phyloP scores from a whole-genome alignment of 768 basidiomycete genomes.

The Holtermanniella nyarrowii region DNA sequence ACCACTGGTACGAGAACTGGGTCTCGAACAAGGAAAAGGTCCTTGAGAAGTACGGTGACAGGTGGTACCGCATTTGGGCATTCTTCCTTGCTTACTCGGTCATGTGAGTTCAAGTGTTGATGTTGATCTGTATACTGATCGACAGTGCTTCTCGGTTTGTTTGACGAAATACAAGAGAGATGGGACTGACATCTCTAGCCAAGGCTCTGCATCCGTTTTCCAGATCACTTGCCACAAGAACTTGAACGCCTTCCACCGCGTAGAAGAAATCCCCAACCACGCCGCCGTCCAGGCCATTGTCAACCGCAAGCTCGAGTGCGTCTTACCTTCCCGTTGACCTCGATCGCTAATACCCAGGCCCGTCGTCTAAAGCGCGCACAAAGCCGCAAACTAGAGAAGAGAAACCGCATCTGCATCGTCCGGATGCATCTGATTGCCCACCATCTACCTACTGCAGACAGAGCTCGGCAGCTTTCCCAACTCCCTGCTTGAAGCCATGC shows the following conservation, averaged over 20 bases:
- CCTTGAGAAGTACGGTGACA: constrained; percentile 76
- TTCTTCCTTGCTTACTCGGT: constrained; percentile 91
- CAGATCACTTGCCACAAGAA: constrained; percentile 98
- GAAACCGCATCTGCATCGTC: background rate
- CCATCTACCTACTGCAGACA: background rate
- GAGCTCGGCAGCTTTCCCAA: constrained; percentile 5
- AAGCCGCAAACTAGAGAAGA: background rate
- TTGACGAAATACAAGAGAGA: background rate
- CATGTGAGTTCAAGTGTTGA: constrained; percentile 45
- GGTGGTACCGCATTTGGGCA: constrained; percentile 89
- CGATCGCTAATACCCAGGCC: background rate
- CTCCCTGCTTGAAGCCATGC: constrained; percentile 57
- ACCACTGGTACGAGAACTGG: constrained; percentile 96
- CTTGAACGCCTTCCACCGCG: constrained; percentile 83
- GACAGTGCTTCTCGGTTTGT: constrained; percentile 50
- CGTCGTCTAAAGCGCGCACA: background rate
- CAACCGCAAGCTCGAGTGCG: constrained; percentile 29
- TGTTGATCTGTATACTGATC: background rate
- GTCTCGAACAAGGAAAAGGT: constrained; percentile 82
- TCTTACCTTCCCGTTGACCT: background rate
- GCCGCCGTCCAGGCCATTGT: constrained; percentile 30
- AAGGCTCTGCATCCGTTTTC: constrained; percentile 88
- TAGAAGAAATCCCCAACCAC: constrained; percentile 68
- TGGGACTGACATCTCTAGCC: constrained; percentile 43
- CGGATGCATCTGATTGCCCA: background rate